Base-by-base conservation (phyloP, 495 filamentous ascomycete species). In the Neurospora sp. region DNA sequence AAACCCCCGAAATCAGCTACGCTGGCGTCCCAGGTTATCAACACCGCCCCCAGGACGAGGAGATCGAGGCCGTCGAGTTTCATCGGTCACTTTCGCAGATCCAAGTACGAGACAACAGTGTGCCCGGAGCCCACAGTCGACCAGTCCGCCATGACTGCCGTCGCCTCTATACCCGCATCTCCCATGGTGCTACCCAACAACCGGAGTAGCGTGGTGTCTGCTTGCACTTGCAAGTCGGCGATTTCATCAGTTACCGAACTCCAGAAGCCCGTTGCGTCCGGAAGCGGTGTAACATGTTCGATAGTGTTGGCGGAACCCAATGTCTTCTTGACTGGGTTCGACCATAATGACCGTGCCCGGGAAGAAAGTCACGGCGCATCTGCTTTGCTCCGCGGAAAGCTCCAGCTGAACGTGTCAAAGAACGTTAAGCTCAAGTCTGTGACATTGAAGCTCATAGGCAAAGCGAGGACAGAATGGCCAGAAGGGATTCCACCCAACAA, bases 401-500 rank as follows among this genome's bases (percentile, higher is more conserved):
- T 99, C 71, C 90, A 92, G 79, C 80, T 99, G 70, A 90, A 90
- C 74, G 87, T 98, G 11, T 91, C 91, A 48, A 99, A 98, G 82
- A 91, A 90, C 76, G 90, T 93, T 45, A 99, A 99, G 84, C 91
- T 99, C 74, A 98, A 97, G 85, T 90, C 94, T n/a, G 88, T 99
- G 38, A 93, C 92, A 6, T 84, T 99, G 69, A 92, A 91, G 76
- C 94, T 99, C 76, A 87, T 89, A 38, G 96, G 95, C 21, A 91
- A 91, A 79, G 91, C 94, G 3, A 90, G 91, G 74, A 99, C 96
- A 0, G 94, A 97, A 79, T 99, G 96, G 96, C 96, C 96, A 28
- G 96, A 99, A 85, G 96, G 95, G 39, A 97, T 99, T 28, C 96
- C 96, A 7, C 96, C 96, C 2, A 88, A 88, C 74, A 98, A 97